Evolutionary conservation across 768 basidiomycete species (phyloP).

Genomic region (Tephrocybe sp.): DNA sequence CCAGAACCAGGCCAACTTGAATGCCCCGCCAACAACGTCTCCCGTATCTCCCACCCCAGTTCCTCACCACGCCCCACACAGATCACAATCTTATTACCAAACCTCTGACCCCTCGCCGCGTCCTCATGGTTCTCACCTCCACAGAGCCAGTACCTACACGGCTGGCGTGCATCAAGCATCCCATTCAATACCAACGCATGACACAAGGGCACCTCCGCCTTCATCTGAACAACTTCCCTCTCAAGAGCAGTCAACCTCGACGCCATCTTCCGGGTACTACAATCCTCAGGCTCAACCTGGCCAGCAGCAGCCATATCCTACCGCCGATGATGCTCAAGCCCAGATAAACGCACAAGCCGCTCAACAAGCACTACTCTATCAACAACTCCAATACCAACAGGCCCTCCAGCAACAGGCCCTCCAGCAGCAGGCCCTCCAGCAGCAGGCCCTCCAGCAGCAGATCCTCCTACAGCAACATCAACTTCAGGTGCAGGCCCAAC

Average conservation of each 20-base stretch:
- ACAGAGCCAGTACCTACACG: slow-evolving; percentile 10
- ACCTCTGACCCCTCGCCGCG: not conserved
- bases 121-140: not conserved
- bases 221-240: not conserved
- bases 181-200: not conserved
- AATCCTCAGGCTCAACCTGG: not conserved
- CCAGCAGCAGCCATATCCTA: not conserved
- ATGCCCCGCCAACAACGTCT: not conserved
- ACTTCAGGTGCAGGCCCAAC: not conserved
- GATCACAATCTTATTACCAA: slow-evolving; percentile 11
- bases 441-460: not conserved
- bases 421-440: not conserved
- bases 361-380: no score
- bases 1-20: not conserved
- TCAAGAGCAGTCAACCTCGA: not conserved
- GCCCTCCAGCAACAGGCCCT: not conserved
- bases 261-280: not conserved
- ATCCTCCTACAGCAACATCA: not conserved
- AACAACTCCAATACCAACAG: no score
- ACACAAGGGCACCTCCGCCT: not conserved
- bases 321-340: not conserved
- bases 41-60: not conserved
- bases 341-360: not conserved
- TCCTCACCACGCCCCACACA: slow-evolving; percentile 1
- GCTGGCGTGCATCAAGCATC: not conserved